Evolutionary conservation across 352 stramenopile genomes (phyloP).

Genomic region (Aphanomyces stellatus): DNA sequence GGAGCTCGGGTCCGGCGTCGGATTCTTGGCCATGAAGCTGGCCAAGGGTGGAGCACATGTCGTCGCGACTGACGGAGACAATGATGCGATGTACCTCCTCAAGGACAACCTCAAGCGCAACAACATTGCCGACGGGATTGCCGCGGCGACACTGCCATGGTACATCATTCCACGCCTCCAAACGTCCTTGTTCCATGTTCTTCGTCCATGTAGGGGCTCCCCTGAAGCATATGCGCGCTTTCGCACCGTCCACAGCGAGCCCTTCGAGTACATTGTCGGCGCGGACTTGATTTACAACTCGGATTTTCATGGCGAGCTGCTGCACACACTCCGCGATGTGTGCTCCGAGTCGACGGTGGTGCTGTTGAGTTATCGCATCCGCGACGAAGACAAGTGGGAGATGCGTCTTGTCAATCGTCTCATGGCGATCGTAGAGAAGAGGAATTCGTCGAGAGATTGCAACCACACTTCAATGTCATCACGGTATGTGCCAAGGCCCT

Average conservation of each 20-base stretch:
- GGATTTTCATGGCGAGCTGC: conserved; percentile 6
- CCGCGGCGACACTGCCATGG: background rate
- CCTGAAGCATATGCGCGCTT: background rate
- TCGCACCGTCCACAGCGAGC: background rate
- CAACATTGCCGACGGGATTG: background rate
- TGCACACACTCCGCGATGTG: background rate
- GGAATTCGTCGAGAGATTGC: background rate
- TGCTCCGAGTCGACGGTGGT: background rate
- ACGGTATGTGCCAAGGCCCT: background rate
- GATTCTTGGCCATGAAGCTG: conserved; percentile 66
- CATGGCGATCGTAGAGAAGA: background rate
- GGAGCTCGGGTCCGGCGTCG: conserved; percentile 63
- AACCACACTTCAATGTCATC: background rate
- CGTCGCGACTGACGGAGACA: conserved; percentile 57
- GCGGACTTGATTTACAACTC: conserved; percentile 20
- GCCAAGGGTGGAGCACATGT: conserved; percentile 46
- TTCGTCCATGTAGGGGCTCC: conserved; percentile 1
- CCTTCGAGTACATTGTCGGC: conserved; percentile 10
- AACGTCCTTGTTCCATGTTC: background rate
- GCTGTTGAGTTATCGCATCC: conserved; percentile 9
- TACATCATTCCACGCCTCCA: background rate
- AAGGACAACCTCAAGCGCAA: conserved; percentile 18
- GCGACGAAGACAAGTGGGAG: conserved; percentile 11
- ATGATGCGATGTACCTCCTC: conserved; percentile 3
- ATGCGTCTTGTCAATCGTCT: background rate